Evolutionary conservation across 208 protist species (phyloP).

Genomic region (Angomonas deanei): DNA sequence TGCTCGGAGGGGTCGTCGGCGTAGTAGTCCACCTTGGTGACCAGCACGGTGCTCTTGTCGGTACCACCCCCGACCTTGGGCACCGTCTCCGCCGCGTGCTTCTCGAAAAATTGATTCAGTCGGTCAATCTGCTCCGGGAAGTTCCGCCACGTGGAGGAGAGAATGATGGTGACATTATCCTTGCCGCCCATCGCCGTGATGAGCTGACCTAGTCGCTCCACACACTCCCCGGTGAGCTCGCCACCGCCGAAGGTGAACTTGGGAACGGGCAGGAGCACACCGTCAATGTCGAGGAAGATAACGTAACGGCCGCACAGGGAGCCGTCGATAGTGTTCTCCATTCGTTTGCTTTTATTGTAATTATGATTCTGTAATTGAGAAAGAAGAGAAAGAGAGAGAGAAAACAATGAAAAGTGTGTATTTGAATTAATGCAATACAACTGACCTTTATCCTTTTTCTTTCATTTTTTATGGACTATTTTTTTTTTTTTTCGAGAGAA

Average conservation of each 20-base stretch:
- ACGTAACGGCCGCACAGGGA: conserved; percentile 46
- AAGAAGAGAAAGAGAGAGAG: not conserved
- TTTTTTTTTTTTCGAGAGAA: too few species aligned
- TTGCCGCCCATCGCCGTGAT: conserved; percentile 34
- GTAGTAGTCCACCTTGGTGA: conserved; percentile 74
- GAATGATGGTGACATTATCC: conserved; percentile 67
- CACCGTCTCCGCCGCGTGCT: conserved; percentile 25
- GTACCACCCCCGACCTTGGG: conserved; percentile 50
- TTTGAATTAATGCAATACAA: too few species aligned
- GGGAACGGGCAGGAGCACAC: conserved; percentile 76
- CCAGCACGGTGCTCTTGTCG: conserved; percentile 61
- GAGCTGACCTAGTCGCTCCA: conserved; percentile 38
- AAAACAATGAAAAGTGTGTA: not conserved
- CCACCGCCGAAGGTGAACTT: conserved; percentile 80
- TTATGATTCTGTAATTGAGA: not conserved
- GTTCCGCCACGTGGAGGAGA: conserved; percentile 84
- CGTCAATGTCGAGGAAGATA: conserved; percentile 84
- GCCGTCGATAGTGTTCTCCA: conserved; percentile 12
- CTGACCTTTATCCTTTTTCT: not conserved
- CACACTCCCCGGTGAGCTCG: conserved; percentile 48
- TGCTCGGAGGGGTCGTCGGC: conserved; percentile 70
- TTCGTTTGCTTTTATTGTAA: not conserved
- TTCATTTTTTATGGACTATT: conserved; percentile 2
- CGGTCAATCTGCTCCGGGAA: conserved; percentile 57
- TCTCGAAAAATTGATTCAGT: conserved; percentile 53